Evolutionary conservation across 495 filamentous ascomycete genomes (phyloP).

Genomic region (Xylaria intraflava): DNA sequence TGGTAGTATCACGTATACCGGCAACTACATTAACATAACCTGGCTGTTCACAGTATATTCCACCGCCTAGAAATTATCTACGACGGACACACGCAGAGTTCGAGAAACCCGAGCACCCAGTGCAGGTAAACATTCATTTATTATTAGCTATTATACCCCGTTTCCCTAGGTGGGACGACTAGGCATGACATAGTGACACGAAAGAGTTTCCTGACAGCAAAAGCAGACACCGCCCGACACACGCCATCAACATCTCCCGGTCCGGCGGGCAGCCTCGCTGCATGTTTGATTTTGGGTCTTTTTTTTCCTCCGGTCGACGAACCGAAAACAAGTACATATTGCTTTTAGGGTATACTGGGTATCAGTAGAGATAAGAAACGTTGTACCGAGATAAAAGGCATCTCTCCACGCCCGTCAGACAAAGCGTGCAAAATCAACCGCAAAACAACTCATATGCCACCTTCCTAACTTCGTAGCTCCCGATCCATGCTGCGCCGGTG

Average conservation of each 20-base stretch:
- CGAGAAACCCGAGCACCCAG: too few species aligned
- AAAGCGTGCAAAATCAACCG: slow-evolving; percentile 30
- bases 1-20: too few species aligned
- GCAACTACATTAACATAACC: too few species aligned
- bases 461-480: slow-evolving; percentile 14
- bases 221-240: not conserved
- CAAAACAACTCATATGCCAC: slow-evolving; percentile 29
- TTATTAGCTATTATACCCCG: slow-evolving; percentile 35
- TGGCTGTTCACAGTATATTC: too few species aligned
- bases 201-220: slow-evolving; percentile 14
- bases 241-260: not conserved
- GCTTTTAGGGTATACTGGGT: slow-evolving; percentile 32
- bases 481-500: slow-evolving; percentile 12
- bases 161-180: slow-evolving; percentile 21
- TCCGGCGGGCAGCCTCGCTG: not conserved
- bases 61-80: too few species aligned
- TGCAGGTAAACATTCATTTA: slow-evolving; percentile 26
- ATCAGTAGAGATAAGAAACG: slow-evolving; percentile 32
- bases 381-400: slow-evolving; percentile 25
- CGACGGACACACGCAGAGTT: too few species aligned
- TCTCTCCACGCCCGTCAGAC: slow-evolving; percentile 25
- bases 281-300: not conserved
- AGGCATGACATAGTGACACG: slow-evolving; percentile 8
- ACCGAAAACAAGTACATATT: slow-evolving; percentile 10
- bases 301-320: not conserved